phyloP scores from a whole-genome alignment of 129 eudicot species.

The Chrysanthemum seticuspe region DNA sequence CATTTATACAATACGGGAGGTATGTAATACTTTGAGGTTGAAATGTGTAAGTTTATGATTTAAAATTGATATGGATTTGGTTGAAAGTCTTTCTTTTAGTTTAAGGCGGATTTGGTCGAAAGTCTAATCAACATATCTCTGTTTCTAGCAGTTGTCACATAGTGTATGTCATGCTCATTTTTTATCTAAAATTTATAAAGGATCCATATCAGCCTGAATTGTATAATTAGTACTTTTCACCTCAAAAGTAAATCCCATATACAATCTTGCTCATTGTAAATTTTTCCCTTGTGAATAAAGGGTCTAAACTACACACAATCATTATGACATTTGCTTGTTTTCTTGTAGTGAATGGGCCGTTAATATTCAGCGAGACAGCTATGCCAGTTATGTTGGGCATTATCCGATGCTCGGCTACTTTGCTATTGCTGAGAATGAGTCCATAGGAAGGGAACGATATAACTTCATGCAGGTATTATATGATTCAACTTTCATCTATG shows the following conservation, averaged over 20 bases:
- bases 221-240: background rate
- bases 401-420: conserved; percentile 86
- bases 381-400: conserved; percentile 92
- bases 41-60: background rate
- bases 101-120: too few species aligned
- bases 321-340: conserved; percentile 7
- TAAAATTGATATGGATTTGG: background rate
- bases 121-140: background rate
- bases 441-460: conserved; percentile 95
- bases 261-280: background rate
- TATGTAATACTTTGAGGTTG: conserved; percentile 14
- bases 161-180: too few species aligned
- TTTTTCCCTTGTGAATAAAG: background rate
- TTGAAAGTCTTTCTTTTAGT: background rate
- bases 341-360: conserved; percentile 91
- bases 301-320: conserved; percentile 14
- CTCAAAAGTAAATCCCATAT: background rate
- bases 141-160: background rate
- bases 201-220: background rate
- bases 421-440: conserved; percentile 93
- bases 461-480: conserved; percentile 96
- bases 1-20: background rate
- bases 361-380: conserved; percentile 88
- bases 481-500: background rate
- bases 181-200: background rate